Conservation (phyloP, 2,329 filamentous ascomycete genomes). For the Fusarium napiforme region DNA sequence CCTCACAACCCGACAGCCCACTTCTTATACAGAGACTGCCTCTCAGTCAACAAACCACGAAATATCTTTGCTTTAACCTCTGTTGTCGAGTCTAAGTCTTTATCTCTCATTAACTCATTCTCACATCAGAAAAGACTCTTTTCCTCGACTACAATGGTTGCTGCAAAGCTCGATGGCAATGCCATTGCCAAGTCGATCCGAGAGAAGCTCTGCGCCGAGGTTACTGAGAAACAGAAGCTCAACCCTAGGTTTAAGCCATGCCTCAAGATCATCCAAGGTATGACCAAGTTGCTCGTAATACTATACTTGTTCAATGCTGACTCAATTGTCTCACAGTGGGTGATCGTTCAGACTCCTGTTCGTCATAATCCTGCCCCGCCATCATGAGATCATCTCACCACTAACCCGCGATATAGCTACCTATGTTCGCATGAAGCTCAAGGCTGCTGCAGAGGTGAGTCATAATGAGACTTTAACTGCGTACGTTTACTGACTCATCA, state of each 20-base stretch:
- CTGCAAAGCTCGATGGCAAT: conserved; percentile 93
- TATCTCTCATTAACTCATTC: conserved; percentile 4
- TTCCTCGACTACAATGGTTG: conserved; percentile 77
- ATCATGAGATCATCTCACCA: conserved; percentile 31
- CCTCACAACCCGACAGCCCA: conserved; percentile 33
- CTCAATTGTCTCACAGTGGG: conserved; percentile 70
- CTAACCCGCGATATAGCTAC: conserved; percentile 68
- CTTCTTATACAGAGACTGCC: conserved; percentile 35
- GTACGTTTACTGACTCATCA: background rate
- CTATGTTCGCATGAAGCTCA: conserved; percentile 99
- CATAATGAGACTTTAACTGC: background rate
- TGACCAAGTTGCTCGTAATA: conserved; percentile 42
- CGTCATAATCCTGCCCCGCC: conserved; percentile 43
- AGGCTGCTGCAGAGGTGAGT: conserved; percentile 88
- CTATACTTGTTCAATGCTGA: conserved; percentile 36
- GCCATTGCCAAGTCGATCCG: conserved; percentile 94
- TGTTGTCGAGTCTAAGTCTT: conserved; percentile 27
- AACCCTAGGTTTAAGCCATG: conserved; percentile 91
- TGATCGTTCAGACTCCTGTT: conserved; percentile 90
- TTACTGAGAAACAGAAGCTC: conserved; percentile 79
- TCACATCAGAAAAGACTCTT: conserved; percentile 48
- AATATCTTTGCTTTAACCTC: conserved; percentile 30
- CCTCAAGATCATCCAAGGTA: conserved; percentile 95
- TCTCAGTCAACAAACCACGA: conserved; percentile 20
- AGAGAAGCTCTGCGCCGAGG: conserved; percentile 81